Evolutionary conservation across 768 basidiomycete species (phyloP), one percentile per base, ranked within the genome.

Genomic region (Clitopilus hobsonii): DNA sequence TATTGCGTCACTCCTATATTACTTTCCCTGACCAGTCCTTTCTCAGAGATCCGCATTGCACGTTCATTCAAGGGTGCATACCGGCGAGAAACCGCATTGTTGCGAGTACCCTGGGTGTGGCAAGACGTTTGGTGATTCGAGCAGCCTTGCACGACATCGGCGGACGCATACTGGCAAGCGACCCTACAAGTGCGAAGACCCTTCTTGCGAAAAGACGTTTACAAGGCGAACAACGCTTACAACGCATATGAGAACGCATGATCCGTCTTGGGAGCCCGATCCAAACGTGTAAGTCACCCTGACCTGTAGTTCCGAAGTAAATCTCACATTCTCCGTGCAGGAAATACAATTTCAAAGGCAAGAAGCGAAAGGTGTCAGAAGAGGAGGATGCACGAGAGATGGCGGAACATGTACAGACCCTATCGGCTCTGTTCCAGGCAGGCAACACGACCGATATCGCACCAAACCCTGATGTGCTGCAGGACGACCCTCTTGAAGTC

Each of bases 121-220:
- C 49, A 92, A 89, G 74, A 89, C 88, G 0, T 96, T 95, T 71
- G 85, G 89, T 48, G 93, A 96, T 67, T 95, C 93, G 3, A 93
- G 91, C 63, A 91, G 89, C 71, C 80, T 96, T 45, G 93, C 94
- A 49, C 84, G 94, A 58, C 94, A 96, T 74, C 84, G 94, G 52
- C 83, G 94, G 61, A 94, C 91, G 22, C 92, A 90, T 63, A 91
- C 89, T 7, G 91, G 88, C 38, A 93, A 89, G 68, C 83, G 90
- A 52, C 89, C 89, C 27, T 93, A 91, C 69, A 90, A 87, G 65
- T 93, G 91, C 66, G 89, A 91, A 67, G 85, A 89, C 58, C 81
- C 86, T 3, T 80, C 83, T 56, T 91, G 89, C 69, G 87, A 89
- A 63, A 93, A 93, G 77, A 90, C 89, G 1, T 94, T 94, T 69